Base-by-base conservation (phyloP, 768 basidiomycete genomes). In the Lactarius indigo region DNA sequence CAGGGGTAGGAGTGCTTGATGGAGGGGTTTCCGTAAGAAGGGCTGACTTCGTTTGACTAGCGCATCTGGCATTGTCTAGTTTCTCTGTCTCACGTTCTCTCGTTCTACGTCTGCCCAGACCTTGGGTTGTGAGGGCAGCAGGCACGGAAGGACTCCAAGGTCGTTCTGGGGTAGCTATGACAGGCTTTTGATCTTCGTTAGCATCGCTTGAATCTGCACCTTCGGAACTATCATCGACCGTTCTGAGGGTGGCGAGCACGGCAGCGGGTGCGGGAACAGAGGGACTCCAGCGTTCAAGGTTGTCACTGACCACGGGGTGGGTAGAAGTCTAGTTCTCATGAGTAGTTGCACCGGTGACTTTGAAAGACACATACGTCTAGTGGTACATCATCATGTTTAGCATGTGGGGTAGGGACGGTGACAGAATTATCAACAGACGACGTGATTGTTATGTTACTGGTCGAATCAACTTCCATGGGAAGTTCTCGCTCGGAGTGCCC, bases 391-490 rank as follows among this genome's bases (percentile, higher is more conserved):
- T 58, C 59, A 23, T 65, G 69, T 57, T 73, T 72, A n/a, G 37
- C 13, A 33, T 62, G 44, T 42, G 41, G 2, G 9, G 62, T n/a
- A 15, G 63, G 42, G 3, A 31, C 52, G 35, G 63, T 23, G 20
- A 60, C 30, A 18, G 37, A 33, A 8, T 39, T 65, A 31, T 42
- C 60, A 20, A 57, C 35, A 35, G 74, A 64, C 3, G 70, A 71
- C 61, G 70, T 75, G 54, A 75, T 68, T 41, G 80, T 79, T 12
- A 79, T 79, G 66, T 77, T 80, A 20, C 76, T 69, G 8, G 80
- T 73, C 8, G 85, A 85, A 69, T 83, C 85, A 52, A 87, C 78
- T 63, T 87, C 87, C 85, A 86, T 87, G 1, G 85, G 85, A 57
- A 85, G 85, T 56, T 81, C 79, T 60, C 64, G 75, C 70, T 78